Base-by-base conservation (phyloP, 345 rosid genomes). In the Schrenkiella parvula region DNA sequence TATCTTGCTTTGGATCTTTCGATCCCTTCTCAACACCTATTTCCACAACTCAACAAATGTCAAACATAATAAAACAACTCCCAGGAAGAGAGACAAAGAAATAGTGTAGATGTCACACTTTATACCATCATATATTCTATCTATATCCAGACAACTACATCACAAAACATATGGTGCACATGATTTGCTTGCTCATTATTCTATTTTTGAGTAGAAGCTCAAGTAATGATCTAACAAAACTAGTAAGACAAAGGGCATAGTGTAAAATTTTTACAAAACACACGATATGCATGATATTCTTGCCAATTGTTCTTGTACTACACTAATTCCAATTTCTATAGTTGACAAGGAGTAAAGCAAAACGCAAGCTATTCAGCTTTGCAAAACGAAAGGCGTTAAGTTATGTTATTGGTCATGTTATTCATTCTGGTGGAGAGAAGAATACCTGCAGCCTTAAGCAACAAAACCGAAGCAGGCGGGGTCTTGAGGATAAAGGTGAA, bases 401-500 rank as follows among this genome's bases (percentile, higher is more conserved):
- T n/a, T n/a, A 35, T 19, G 43, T 32, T 39, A 64, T 13, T 22
- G 6, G 25, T 18, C 34, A 62, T 2, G 15, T 17, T 0, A 32
- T 15, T 28, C 35, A 52, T 31, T 50, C 35, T 1, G 29, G 52
- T 64, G 25, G 3, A 37, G 52, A 79, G 62, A 72, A 61, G 41
- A 48, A 64, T 83, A 91, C 97, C 97, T 75, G 96, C 96, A 50
- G 98, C 97, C 82, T 93, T 93, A 50, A 93, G 90, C 48, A 93
- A 83, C 74, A 93, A 73, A 79, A 93, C 93, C 12, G 98, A 93
- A 70, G 98, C 97, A 58, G 98, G 98, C 0, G 97, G 98, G 2
- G 98, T 91, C 87, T 93, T 93, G 73, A 93, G 83, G 63, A 93
- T 81, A 74, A 93, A 93, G 38, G 98, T 91, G 82, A 91, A 93